Conservation (phyloP, 306 rosid genomes). For the Sicyos baderoa region DNA sequence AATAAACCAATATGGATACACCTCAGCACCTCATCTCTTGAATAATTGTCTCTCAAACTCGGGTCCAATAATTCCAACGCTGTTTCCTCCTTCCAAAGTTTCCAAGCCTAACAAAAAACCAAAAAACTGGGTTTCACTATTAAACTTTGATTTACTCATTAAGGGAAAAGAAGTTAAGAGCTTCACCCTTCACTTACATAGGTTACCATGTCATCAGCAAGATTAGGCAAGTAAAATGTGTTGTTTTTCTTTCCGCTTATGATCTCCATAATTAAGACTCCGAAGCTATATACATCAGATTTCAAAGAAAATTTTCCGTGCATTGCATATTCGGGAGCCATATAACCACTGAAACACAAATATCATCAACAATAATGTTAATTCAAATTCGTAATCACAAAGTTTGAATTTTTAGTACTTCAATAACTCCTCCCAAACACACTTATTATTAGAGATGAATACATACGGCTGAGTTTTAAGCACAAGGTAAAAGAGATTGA, state of each 20-base stretch:
- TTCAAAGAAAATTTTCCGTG: conserved; percentile 11
- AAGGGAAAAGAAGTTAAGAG: too few species aligned
- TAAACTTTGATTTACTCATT: background rate
- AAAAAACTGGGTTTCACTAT: background rate
- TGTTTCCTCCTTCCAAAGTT: conserved; percentile 23
- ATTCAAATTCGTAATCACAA: background rate
- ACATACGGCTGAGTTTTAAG: too few species aligned
- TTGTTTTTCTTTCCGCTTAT: conserved; percentile 22
- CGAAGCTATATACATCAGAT: conserved; percentile 25
- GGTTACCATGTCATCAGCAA: conserved; percentile 3
- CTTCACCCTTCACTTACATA: conserved; percentile 17
- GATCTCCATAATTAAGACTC: conserved; percentile 25
- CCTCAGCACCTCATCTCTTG: conserved; percentile 24
- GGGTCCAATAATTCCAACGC: conserved; percentile 21
- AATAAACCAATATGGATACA: conserved; percentile 31
- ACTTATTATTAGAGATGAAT: too few species aligned
- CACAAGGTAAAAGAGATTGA: too few species aligned
- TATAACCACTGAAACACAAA: conserved; percentile 12
- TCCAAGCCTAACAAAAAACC: conserved; percentile 19
- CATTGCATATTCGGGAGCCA: conserved; percentile 22
- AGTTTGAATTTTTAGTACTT: background rate
- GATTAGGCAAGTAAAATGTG: background rate
- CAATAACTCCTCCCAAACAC: background rate
- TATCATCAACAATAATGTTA: background rate
- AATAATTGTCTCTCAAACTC: background rate